A percentile compares a stretch with the other conserved stretches of the same genome.
Conservation (phyloP, 2,329 filamentous ascomycete species). For the Sporothrix euskadiensis region DNA sequence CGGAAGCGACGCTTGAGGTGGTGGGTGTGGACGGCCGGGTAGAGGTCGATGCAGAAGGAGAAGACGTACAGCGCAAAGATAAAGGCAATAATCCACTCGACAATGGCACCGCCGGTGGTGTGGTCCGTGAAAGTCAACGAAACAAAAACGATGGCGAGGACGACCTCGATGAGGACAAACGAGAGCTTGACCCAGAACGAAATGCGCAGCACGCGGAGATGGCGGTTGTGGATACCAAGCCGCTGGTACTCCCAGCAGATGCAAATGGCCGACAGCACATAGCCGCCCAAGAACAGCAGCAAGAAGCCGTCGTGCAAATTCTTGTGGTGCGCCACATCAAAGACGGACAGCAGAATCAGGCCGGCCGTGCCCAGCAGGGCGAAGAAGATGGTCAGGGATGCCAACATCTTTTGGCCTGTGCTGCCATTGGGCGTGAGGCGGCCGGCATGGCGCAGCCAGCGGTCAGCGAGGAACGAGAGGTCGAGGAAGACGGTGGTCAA, state of each 20-base stretch:
- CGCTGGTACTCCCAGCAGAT: constrained; percentile 89
- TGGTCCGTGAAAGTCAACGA: constrained; percentile 51
- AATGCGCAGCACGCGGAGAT: constrained; percentile 69
- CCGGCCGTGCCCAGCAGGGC: constrained; percentile 76
- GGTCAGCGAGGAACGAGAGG: constrained; percentile 75
- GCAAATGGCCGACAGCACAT: constrained; percentile 81
- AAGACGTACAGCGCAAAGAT: constrained; percentile 87
- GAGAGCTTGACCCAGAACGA: constrained; percentile 86
- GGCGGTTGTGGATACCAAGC: constrained; percentile 70
- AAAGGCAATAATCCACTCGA: constrained; percentile 79
- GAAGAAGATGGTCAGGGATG: constrained; percentile 61
- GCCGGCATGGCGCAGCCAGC: constrained; percentile 80
- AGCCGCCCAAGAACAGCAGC: constrained; percentile 79
- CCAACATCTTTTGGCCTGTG: constrained; percentile 62
- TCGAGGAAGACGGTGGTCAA: constrained; percentile 79
- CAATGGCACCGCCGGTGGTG: constrained; percentile 69
- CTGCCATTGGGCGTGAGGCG: constrained; percentile 74
- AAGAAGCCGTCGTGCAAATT: constrained; percentile 74
- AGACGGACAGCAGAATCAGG: constrained; percentile 79
- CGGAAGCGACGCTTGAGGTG: constrained; percentile 36
- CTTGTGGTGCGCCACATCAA: constrained; percentile 73
- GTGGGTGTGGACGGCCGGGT: constrained; percentile 70
- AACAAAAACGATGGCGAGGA: constrained; percentile 72
- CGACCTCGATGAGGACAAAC: constrained; percentile 80
- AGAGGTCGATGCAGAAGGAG: constrained; percentile 83